Evolutionary conservation across 306 rosid genomes (phyloP).

Genomic region (Cucumis cinereus): DNA sequence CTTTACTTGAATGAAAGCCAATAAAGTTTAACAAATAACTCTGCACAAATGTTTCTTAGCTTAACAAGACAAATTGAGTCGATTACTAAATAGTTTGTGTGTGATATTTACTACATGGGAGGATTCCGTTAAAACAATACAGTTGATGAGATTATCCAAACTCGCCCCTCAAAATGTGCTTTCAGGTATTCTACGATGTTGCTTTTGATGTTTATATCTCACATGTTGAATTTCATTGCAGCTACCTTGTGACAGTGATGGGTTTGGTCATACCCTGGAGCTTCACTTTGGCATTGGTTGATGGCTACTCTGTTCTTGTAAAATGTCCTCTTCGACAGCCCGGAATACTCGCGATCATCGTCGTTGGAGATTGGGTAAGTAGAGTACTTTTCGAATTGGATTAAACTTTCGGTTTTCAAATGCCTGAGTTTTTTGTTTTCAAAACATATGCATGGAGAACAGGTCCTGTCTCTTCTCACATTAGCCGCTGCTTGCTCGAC

Average conservation of each 20-base stretch:
- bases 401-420: not conserved
- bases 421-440: not conserved
- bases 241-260: conserved; percentile 79
- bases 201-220: not conserved
- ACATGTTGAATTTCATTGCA: conserved; percentile 11
- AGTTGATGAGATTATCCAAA: not conserved
- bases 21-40: not conserved
- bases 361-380: conserved; percentile 71
- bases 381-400: not conserved
- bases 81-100: not conserved
- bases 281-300: conserved; percentile 75
- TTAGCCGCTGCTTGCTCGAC: conserved; percentile 75
- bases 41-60: not conserved
- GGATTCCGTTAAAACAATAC: not conserved
- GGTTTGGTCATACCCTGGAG: conserved; percentile 91
- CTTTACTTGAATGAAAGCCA: not conserved
- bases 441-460: not conserved
- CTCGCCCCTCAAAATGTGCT: not conserved
- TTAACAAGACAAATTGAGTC: not conserved
- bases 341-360: conserved; percentile 45
- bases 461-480: conserved; percentile 61
- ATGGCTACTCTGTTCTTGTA: conserved; percentile 61
- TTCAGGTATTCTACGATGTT: not conserved
- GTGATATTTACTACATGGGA: not conserved
- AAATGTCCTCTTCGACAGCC: conserved; percentile 68